These are phyloP conservation scores for Debaryomyces nepalensis DNA, from an alignment of 1,139 yeast species.

Conservation along the genomic window DNA sequence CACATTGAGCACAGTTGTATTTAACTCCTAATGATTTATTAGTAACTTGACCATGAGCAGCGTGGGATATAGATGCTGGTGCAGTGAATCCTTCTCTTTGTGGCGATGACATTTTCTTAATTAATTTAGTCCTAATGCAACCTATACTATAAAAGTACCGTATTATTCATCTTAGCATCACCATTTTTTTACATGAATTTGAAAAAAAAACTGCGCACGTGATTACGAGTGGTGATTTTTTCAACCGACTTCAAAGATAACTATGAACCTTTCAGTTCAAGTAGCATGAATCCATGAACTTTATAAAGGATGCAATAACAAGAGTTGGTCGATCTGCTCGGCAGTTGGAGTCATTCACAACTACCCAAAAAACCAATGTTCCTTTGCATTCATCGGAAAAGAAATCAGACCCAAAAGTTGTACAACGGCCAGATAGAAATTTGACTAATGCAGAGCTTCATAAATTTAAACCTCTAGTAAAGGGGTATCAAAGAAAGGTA, in stretches of 20 bases:
- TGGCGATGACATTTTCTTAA: conserved; percentile 52
- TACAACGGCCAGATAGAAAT: conserved; percentile 12
- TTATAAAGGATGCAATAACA: conserved; percentile 29
- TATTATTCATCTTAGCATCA: not conserved
- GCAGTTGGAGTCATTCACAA: conserved; percentile 22
- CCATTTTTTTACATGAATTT: not conserved
- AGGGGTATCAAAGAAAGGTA: conserved; percentile 28
- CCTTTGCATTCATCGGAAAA: not conserved
- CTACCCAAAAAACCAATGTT: conserved; percentile 4
- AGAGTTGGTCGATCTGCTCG: conserved; percentile 29
- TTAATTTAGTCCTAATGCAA: not conserved
- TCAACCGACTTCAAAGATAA: not conserved
- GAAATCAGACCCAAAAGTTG: conserved; percentile 7
- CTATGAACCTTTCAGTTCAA: not conserved
- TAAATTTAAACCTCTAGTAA: conserved; percentile 19
- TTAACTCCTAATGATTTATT: conserved; percentile 83
- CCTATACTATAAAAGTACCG: not conserved
- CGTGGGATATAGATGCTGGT: conserved; percentile 76
- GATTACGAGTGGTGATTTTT: not conserved
- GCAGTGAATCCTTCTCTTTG: conserved; percentile 94
- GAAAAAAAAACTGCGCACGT: conserved; percentile 10
- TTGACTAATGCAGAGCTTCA: conserved; percentile 18
- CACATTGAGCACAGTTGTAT: conserved; percentile 96
- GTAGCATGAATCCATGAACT: conserved; percentile 20
- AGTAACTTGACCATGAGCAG: conserved; percentile 57